Percentiles rank a stretch among this genome's conserved stretches.
phyloP scores from a whole-genome alignment of 2,329 filamentous ascomycete species.

The Alternaria dauci region DNA sequence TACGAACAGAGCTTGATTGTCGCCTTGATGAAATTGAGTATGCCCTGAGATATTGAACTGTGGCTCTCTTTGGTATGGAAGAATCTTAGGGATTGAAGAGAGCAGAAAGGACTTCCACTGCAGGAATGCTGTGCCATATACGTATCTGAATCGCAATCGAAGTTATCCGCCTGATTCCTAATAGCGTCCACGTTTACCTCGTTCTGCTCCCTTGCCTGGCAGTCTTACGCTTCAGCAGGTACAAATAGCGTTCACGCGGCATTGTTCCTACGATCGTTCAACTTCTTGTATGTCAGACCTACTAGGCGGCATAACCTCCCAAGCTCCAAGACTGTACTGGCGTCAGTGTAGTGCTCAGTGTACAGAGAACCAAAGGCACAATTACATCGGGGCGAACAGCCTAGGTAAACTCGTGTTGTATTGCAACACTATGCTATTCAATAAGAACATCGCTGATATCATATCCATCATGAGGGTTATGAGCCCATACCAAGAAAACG shows the following conservation, averaged over 20 bases:
- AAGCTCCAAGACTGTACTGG: neutral
- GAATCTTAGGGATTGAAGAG: neutral
- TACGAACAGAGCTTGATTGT: neutral
- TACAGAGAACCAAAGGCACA: neutral
- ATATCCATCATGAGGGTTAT: neutral
- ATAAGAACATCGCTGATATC: neutral
- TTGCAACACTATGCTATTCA: neutral
- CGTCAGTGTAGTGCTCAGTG: neutral
- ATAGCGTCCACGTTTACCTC: too few relatives aligned
- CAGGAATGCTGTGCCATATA: neutral
- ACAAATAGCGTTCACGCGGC: too few relatives aligned
- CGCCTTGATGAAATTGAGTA: neutral
- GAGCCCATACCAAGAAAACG: neutral
- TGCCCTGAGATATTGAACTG: neutral
- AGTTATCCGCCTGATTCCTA: too few relatives aligned
- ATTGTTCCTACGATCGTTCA: too few relatives aligned
- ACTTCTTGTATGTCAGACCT: too few relatives aligned
- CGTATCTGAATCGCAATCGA: neutral
- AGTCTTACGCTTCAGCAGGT: too few relatives aligned
- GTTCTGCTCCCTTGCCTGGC: too few relatives aligned
- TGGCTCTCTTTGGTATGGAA: neutral
- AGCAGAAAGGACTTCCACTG: neutral
- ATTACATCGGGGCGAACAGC: neutral
- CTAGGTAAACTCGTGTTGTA: neutral
- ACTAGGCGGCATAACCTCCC: too few relatives aligned